These are phyloP conservation scores for Trypanosoma grayi DNA, from an alignment of 208 protist genomes.

Conservation along the genomic window DNA sequence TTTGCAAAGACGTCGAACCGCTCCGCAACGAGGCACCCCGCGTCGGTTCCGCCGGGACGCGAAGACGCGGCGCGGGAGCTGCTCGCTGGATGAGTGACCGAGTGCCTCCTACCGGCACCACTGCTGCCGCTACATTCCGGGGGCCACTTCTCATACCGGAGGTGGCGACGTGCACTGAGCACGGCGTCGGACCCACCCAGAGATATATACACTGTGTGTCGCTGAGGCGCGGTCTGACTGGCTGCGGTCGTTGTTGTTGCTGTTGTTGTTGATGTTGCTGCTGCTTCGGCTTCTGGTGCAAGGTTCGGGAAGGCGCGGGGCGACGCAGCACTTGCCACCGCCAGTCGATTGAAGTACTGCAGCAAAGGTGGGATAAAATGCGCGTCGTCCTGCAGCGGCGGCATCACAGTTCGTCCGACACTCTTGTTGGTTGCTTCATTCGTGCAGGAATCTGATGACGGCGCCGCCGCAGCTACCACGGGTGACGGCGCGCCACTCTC, in stretches of 20 bases:
- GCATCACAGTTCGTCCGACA: neutral
- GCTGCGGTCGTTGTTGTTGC: neutral
- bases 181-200: neutral
- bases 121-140: neutral
- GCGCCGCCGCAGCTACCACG: neutral
- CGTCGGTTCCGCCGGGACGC: neutral
- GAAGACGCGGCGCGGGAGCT: neutral
- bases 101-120: neutral
- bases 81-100: neutral
- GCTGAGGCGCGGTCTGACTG: neutral
- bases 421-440: neutral
- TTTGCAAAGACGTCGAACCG: constrained; percentile 59
- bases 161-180: neutral
- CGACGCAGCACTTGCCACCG: neutral
- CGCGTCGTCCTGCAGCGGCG: neutral
- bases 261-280: neutral
- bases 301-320: neutral
- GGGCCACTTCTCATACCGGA: neutral
- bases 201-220: neutral
- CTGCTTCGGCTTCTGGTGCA: neutral
- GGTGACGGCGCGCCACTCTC: neutral
- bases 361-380: constrained; percentile 34
- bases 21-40: constrained; percentile 2
- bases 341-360: constrained; percentile 27
- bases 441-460: neutral